phyloP scores from a whole-genome alignment of 2,329 filamentous ascomycete species.

The Hymenoscyphus linearis region DNA sequence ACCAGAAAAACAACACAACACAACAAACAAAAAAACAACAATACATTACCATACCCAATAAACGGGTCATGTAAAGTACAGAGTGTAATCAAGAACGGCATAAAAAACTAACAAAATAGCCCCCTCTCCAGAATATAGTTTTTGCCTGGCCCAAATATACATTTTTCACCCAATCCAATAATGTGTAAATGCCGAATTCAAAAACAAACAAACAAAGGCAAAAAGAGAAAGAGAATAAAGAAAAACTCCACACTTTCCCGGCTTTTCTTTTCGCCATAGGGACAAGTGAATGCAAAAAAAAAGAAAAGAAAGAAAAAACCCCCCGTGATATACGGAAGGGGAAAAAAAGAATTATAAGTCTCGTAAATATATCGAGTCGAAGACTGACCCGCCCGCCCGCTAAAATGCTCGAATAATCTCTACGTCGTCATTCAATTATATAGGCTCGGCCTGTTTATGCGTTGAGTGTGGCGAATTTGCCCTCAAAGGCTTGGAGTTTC shows the following conservation, averaged over 20 bases:
- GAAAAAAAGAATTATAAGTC: neutral
- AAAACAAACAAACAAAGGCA: neutral
- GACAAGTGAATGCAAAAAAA: constrained; percentile 2
- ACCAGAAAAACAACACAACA: neutral
- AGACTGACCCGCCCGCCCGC: constrained; percentile 1
- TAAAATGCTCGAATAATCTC: constrained; percentile 2
- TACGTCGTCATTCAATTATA: neutral
- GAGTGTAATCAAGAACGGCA: neutral
- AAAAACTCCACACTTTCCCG: constrained; percentile 1
- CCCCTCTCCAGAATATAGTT: neutral
- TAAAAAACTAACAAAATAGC: neutral
- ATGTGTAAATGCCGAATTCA: constrained; percentile 4
- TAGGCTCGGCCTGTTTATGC: constrained; percentile 13
- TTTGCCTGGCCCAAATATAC: neutral
- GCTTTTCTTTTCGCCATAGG: neutral
- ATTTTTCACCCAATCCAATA: constrained; percentile 3
- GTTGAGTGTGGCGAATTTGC: constrained; percentile 26
- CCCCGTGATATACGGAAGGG: neutral
- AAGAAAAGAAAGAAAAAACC: no score
- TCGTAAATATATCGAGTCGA: neutral
- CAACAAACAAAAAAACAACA: neutral
- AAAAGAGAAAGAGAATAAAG: no score
- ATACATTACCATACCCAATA: neutral
- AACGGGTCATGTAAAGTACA: neutral
- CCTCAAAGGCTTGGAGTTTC: constrained; percentile 26